These are phyloP conservation scores for Pyrenochaeta sp. DNA, from an alignment of 2,329 filamentous ascomycete species.

Conservation along the genomic window DNA sequence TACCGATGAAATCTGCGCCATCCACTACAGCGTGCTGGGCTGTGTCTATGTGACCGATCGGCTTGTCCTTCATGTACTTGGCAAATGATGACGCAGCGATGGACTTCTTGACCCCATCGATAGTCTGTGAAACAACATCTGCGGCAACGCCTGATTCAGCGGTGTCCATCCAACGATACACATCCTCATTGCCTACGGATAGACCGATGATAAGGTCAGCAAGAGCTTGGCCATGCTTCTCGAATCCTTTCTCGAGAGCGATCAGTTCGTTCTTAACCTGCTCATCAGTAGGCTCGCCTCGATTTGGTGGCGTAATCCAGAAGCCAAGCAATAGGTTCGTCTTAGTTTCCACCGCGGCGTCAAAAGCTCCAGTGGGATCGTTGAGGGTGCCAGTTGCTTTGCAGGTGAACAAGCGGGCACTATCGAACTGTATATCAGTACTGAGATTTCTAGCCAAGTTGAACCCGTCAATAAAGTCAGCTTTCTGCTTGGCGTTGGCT, in stretches of 20 bases:
- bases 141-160: conserved; percentile 70
- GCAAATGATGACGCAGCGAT: conserved; percentile 68
- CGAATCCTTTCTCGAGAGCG: conserved; percentile 41
- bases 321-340: conserved; percentile 45
- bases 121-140: conserved; percentile 68
- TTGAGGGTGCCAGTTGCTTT: conserved; percentile 56
- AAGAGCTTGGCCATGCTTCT: conserved; percentile 58
- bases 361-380: conserved; percentile 64
- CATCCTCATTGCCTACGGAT: conserved; percentile 46
- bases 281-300: conserved; percentile 52
- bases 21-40: conserved; percentile 32
- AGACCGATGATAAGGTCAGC: conserved; percentile 52
- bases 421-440: conserved; percentile 66
- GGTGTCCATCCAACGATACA: conserved; percentile 65
- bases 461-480: conserved; percentile 34
- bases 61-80: conserved; percentile 48
- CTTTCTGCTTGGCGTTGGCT: conserved; percentile 26
- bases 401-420: conserved; percentile 75
- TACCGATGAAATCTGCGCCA: conserved; percentile 43
- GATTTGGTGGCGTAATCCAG: conserved; percentile 29
- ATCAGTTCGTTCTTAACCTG: conserved; percentile 36
- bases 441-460: conserved; percentile 30
- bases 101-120: conserved; percentile 38
- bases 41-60: conserved; percentile 51
- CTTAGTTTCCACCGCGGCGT: conserved; percentile 43